These are phyloP conservation scores for Cinnamomum chago DNA, from an alignment of 164 flowering plant genomes.

Conservation along the genomic window DNA sequence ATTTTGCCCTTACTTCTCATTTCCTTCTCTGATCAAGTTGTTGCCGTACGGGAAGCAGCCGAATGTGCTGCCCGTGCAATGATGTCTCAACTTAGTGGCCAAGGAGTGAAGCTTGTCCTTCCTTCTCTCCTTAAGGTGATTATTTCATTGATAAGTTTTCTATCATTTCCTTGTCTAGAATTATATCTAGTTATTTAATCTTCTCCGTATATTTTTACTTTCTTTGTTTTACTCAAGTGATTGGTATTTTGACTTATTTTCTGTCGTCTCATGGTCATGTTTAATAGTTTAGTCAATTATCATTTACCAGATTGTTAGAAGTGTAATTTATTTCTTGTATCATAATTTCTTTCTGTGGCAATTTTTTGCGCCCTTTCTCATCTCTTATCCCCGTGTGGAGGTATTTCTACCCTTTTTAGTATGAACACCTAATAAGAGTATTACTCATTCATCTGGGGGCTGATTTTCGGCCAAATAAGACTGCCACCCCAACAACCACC, in stretches of 20 bases:
- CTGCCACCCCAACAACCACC: too few relatives aligned
- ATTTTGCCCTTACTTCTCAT: slow-evolving; percentile 87
- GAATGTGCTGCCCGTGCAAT: slow-evolving; percentile 99
- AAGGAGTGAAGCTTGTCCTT: slow-evolving; percentile 97
- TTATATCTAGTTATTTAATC: background rate
- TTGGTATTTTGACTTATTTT: background rate
- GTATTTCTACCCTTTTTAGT: too few relatives aligned
- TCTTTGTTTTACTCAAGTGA: background rate
- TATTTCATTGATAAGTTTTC: background rate
- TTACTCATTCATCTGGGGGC: too few relatives aligned
- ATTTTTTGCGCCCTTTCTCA: too few relatives aligned
- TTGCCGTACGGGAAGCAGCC: slow-evolving; percentile 97
- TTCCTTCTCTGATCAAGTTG: slow-evolving; percentile 96
- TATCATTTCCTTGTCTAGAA: background rate
- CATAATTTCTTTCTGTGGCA: too few relatives aligned
- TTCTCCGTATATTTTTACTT: background rate
- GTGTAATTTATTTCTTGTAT: too few relatives aligned
- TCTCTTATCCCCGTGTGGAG: too few relatives aligned
- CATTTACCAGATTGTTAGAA: too few relatives aligned
- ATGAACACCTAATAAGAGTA: too few relatives aligned
- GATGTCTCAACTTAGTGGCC: slow-evolving; percentile 96
- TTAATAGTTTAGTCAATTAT: too few relatives aligned
- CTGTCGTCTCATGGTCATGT: background rate
- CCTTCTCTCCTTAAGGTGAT: slow-evolving; percentile 95
- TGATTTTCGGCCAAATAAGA: too few relatives aligned